Conservation (phyloP, 305 asterid genomes). For the Salvia sclarea region DNA sequence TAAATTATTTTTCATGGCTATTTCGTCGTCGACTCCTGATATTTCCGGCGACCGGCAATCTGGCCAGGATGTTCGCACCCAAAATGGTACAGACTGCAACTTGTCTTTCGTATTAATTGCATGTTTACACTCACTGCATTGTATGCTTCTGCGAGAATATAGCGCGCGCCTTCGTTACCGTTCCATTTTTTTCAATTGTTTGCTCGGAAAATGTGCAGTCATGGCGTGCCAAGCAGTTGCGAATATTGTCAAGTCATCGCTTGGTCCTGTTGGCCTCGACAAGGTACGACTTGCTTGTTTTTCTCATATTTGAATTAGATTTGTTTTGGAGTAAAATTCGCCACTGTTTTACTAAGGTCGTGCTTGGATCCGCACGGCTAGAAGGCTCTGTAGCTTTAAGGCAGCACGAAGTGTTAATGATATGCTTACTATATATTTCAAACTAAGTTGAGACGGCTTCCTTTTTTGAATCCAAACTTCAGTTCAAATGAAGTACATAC, state of each 20-base stretch:
- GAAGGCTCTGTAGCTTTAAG: conserved; percentile 13
- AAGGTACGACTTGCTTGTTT: conserved; percentile 50
- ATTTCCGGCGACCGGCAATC: conserved; percentile 92
- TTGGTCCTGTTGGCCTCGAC: conserved; percentile 93
- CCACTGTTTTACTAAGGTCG: conserved; percentile 8
- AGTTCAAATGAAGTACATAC: background rate
- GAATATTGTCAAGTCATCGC: conserved; percentile 87
- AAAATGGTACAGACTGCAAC: conserved; percentile 51
- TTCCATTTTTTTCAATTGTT: background rate
- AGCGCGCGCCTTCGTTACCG: background rate
- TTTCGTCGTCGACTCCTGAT: conserved; percentile 48
- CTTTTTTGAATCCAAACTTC: background rate
- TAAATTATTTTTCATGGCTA: conserved; percentile 32
- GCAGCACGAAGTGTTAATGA: background rate
- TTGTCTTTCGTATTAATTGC: background rate
- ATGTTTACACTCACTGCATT: background rate
- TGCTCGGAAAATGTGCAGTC: conserved; percentile 50
- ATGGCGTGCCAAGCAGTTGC: conserved; percentile 88
- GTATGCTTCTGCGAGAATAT: background rate
- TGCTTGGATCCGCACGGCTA: conserved; percentile 12
- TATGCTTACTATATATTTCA: background rate
- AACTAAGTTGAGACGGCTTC: no score
- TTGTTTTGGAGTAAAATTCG: background rate
- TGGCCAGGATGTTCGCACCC: conserved; percentile 94
- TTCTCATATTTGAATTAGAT: background rate